phyloP scores from a whole-genome alignment of 1,139 yeast species.

The Candida smagusa region DNA sequence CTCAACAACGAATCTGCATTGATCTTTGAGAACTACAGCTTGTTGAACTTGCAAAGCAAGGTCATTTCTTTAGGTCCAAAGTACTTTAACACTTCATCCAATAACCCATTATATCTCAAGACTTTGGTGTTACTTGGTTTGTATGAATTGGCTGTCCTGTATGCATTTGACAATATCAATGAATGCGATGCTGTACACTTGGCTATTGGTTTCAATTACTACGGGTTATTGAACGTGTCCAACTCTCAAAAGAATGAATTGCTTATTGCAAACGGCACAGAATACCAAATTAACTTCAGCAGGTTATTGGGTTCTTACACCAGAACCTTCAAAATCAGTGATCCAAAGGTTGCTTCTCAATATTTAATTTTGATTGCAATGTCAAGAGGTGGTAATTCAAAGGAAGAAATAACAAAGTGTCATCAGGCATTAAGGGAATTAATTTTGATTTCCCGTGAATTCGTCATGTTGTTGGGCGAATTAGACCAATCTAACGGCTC shows the following conservation, averaged over 20 bases:
- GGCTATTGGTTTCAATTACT: slow-evolving; percentile 76
- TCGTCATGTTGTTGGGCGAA: slow-evolving; percentile 75
- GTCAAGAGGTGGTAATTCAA: slow-evolving; percentile 33
- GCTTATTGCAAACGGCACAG: slow-evolving; percentile 32
- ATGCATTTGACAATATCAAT: slow-evolving; percentile 57
- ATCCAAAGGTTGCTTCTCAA: slow-evolving; percentile 89
- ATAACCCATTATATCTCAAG: slow-evolving; percentile 74
- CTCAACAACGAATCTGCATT: slow-evolving; percentile 39
- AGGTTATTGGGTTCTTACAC: slow-evolving; percentile 70
- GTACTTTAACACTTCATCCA: slow-evolving; percentile 63
- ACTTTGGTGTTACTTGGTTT: slow-evolving; percentile 73
- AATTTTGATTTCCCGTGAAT: slow-evolving; percentile 83
- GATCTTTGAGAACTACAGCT: slow-evolving; percentile 67
- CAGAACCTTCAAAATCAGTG: slow-evolving; percentile 76
- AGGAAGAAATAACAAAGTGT: slow-evolving; percentile 53
- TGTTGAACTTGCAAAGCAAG: slow-evolving; percentile 70
- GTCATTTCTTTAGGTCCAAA: slow-evolving; percentile 71
- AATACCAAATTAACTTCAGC: slow-evolving; percentile 52
- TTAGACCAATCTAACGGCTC: slow-evolving; percentile 65
- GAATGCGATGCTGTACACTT: slow-evolving; percentile 90
- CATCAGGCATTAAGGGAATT: slow-evolving; percentile 83
- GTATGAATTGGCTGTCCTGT: slow-evolving; percentile 77
- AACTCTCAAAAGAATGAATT: slow-evolving; percentile 31
- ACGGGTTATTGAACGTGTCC: slow-evolving; percentile 63
- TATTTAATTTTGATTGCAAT: slow-evolving; percentile 74